Percentiles rank a stretch among this genome's conserved stretches.
Conservation (phyloP, 768 basidiomycete genomes). For the Termitomyces sp. region DNA sequence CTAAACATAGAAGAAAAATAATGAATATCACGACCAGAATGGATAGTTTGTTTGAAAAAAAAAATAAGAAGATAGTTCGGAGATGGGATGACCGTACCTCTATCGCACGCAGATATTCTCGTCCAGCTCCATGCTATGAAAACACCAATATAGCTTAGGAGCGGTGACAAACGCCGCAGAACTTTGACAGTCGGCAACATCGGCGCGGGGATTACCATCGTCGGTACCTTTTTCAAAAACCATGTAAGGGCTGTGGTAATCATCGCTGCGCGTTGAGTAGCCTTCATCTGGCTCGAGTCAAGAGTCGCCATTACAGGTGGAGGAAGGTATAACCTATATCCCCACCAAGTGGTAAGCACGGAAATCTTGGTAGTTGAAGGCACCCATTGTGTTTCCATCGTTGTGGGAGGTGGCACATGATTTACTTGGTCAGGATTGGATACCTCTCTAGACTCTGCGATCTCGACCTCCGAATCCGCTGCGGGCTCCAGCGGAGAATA, state of each 20-base stretch:
- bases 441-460: slow-evolving; percentile 53
- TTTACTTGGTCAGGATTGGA: slow-evolving; percentile 34
- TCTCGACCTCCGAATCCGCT: slow-evolving; percentile 56
- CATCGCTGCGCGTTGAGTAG: slow-evolving; percentile 70
- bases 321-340: slow-evolving; percentile 72
- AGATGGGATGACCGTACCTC: slow-evolving; percentile 35
- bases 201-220: slow-evolving; percentile 52
- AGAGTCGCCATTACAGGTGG: slow-evolving; percentile 67
- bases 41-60: not conserved
- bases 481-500: slow-evolving; percentile 66
- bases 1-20: slow-evolving; percentile 24
- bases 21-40: not conserved
- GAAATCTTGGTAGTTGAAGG: slow-evolving; percentile 74
- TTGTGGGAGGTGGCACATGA: slow-evolving; percentile 8
- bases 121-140: slow-evolving; percentile 81
- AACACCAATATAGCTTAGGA: slow-evolving; percentile 66
- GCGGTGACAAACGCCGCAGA: slow-evolving; percentile 58
- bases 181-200: slow-evolving; percentile 51
- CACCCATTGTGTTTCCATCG: slow-evolving; percentile 47
- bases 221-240: slow-evolving; percentile 62
- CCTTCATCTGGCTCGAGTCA: slow-evolving; percentile 56
- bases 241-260: slow-evolving; percentile 70
- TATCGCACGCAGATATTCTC: slow-evolving; percentile 59
- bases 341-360: slow-evolving; percentile 75
- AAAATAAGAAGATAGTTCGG: not conserved